Evolutionary conservation across 805 yeast species (phyloP).

Genomic region (Kurtzmaniella cleridarum): DNA sequence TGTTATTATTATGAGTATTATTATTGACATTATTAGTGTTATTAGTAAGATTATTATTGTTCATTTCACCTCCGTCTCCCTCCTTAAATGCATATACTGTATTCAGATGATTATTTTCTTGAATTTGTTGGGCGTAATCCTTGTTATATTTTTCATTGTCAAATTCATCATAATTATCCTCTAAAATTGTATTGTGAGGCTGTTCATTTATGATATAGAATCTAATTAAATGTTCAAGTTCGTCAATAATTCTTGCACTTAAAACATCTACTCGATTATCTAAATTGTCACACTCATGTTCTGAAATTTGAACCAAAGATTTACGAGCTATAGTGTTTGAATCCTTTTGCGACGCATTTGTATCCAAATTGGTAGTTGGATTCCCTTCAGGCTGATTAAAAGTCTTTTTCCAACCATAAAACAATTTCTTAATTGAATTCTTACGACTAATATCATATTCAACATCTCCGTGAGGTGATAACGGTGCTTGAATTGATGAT

Average conservation of each 20-base stretch:
- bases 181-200: slow-evolving; percentile 4
- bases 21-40: too few species aligned
- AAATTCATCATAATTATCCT: slow-evolving; percentile 3
- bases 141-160: slow-evolving; percentile 3
- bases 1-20: too few species aligned
- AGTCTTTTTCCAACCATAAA: slow-evolving; percentile 39
- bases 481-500: neutral
- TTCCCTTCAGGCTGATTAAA: slow-evolving; percentile 8
- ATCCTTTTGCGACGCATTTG: slow-evolving; percentile 6
- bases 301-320: slow-evolving; percentile 11
- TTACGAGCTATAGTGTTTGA: slow-evolving; percentile 12
- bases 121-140: neutral
- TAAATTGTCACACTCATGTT: slow-evolving; percentile 12
- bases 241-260: slow-evolving; percentile 68
- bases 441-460: slow-evolving; percentile 21
- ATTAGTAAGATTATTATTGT: slow-evolving; percentile 11
- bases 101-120: neutral
- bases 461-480: slow-evolving; percentile 3
- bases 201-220: slow-evolving; percentile 30
- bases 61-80: slow-evolving; percentile 1
- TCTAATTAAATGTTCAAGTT: slow-evolving; percentile 51
- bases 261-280: slow-evolving; percentile 51
- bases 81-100: neutral
- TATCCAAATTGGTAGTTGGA: slow-evolving; percentile 1
- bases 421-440: slow-evolving; percentile 30